Conservation (phyloP, 106 monocot species). For the Apostasia shenzhenica region DNA sequence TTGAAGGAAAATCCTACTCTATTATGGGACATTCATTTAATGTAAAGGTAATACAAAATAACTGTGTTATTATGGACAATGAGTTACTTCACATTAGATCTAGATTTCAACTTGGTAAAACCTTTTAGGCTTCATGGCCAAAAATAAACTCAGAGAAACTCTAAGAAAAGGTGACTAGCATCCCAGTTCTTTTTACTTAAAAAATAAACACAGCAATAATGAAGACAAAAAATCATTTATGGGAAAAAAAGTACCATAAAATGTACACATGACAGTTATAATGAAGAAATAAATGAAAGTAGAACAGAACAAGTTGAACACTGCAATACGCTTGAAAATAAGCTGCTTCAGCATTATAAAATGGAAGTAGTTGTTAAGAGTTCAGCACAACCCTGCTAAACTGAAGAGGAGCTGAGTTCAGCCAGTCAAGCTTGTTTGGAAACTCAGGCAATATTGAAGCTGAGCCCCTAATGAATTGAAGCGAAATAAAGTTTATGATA, state of each 20-base stretch:
- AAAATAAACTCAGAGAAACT: too few relatives aligned
- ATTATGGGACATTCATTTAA: too few relatives aligned
- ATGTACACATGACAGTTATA: not conserved
- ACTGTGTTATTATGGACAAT: too few relatives aligned
- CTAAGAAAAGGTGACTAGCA: too few relatives aligned
- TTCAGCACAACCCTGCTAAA: slow-evolving; percentile 61
- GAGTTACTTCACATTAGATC: too few relatives aligned
- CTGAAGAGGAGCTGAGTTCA: slow-evolving; percentile 89
- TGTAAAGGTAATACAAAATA: too few relatives aligned
- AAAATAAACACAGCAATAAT: too few relatives aligned
- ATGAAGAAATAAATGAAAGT: not conserved
- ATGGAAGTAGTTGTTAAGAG: not conserved
- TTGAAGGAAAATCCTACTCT: too few relatives aligned
- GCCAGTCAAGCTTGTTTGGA: slow-evolving; percentile 88
- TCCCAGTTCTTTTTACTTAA: too few relatives aligned
- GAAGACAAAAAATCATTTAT: too few relatives aligned
- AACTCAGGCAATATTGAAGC: slow-evolving; percentile 74
- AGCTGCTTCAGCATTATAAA: not conserved
- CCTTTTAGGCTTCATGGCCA: too few relatives aligned
- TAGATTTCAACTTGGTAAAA: too few relatives aligned
- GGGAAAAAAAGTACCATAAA: not conserved
- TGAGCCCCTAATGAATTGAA: slow-evolving; percentile 42
- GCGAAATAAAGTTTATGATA: slow-evolving; percentile 1
- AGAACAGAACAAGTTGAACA: not conserved
- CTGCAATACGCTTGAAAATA: not conserved